Evolutionary conservation across 2,329 filamentous ascomycete genomes (phyloP), one percentile per base, ranked within the genome.

Genomic region (Conoideocrella luteorostrata): DNA sequence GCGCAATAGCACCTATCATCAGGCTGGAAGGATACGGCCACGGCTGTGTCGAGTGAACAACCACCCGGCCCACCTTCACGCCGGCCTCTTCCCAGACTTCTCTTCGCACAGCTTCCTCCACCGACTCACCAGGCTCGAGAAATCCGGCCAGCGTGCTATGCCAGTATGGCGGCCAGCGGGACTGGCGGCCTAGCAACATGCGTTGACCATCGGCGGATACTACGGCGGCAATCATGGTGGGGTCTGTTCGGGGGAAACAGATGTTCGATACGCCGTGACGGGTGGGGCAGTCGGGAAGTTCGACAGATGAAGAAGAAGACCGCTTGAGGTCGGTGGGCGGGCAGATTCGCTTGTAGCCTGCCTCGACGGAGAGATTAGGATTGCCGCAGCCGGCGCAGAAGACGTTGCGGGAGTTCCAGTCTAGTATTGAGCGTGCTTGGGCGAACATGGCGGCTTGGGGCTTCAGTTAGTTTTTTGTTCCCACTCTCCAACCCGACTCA

Each of bases 371-470:
- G 47, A 96, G 70, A 0, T 89, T 97, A 20, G 77, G 80, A 57
- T 86, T 78, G 26, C 93, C 91, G 65, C 93, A 98, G 44, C 84
- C 84, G 24, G 82, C 89, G 64, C 93, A 98, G 72, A 88, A 98
- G 23, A 84, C 86, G 66, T 95, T 95, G 41, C 91, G 85, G 21
- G 75, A 75, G 67, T 98, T 97, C 93, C 93, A 98, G 69, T 97
- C 93, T 28, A 94, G 72, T 21, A 96, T 74, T 36, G 89, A 86
- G 44, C 91, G 82, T 7, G 89, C 87, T 65, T 95, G 88, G 12
- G 88, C 91, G 54, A 89, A 95, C 36, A 95, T 86, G 39, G 90
- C 88, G 47, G 90, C 93, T 93, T n/a, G n/a, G n/a, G n/a, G n/a
- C n/a, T n/a, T n/a, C n/a, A n/a, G n/a, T n/a, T 21, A 18, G 26